phyloP scores from a whole-genome alignment of 768 basidiomycete species.

The Mycena vitilis region DNA sequence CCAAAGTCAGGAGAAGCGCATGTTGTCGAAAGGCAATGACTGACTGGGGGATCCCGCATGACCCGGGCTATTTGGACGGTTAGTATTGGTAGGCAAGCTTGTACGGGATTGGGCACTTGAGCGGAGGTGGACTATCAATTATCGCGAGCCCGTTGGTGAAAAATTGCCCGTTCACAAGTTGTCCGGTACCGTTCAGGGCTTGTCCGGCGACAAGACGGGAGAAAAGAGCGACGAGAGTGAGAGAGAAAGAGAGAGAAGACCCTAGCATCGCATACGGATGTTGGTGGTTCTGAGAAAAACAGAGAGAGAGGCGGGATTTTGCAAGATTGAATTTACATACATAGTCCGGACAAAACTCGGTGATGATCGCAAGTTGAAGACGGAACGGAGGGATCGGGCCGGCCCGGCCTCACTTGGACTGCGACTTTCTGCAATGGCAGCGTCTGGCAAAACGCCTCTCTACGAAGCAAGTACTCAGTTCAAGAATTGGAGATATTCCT shows the following conservation, averaged over 20 bases:
- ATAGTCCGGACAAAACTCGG: no score
- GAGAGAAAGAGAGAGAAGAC: constrained; percentile 3
- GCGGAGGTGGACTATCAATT: constrained; percentile 15
- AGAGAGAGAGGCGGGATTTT: neutral
- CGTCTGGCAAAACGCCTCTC: constrained; percentile 53
- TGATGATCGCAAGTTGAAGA: no score
- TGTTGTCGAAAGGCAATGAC: neutral
- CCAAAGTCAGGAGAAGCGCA: neutral
- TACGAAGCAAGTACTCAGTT: constrained; percentile 87
- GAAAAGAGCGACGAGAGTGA: constrained; percentile 16
- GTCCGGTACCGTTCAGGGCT: no score
- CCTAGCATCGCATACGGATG: constrained; percentile 2
- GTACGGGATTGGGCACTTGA: constrained; percentile 4
- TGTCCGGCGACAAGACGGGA: neutral
- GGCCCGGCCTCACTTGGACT: no score
- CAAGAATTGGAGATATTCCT: constrained; percentile 91
- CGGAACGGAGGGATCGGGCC: no score
- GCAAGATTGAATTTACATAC: no score
- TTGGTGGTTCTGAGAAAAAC: constrained; percentile 1
- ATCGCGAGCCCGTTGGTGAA: constrained; percentile 25
- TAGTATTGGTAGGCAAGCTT: neutral
- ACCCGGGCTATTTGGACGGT: constrained; percentile 16
- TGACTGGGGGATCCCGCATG: constrained; percentile 25
- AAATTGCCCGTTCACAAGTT: constrained; percentile 15
- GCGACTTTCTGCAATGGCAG: constrained; percentile 17